phyloP scores from a whole-genome alignment of 805 yeast species.

The Pichia thaimueangensis region DNA sequence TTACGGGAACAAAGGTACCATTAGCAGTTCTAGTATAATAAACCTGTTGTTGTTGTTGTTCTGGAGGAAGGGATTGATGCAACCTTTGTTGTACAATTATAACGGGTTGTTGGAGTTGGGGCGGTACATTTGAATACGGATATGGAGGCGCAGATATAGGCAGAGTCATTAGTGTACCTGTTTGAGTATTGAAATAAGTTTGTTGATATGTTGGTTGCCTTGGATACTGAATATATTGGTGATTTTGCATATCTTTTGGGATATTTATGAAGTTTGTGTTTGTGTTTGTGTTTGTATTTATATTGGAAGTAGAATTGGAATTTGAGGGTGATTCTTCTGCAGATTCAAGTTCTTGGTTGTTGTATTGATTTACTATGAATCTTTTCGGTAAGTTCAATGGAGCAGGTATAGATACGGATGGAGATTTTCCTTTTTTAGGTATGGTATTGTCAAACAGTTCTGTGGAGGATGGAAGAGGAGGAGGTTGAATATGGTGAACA shows the following conservation, averaged over 20 bases:
- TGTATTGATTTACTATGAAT: too few relatives aligned
- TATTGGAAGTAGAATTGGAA: not conserved
- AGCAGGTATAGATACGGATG: not conserved
- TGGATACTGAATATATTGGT: not conserved
- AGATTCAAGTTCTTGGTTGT: too few relatives aligned
- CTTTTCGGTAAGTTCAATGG: slow-evolving; percentile 5
- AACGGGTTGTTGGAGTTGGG: not conserved
- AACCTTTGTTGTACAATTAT: not conserved
- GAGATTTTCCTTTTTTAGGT: too few relatives aligned
- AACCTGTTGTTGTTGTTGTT: slow-evolving; percentile 1
- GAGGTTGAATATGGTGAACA: too few relatives aligned
- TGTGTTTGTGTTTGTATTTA: not conserved
- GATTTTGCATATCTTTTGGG: too few relatives aligned
- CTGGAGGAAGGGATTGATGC: not conserved
- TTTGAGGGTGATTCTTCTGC: too few relatives aligned
- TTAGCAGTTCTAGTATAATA: slow-evolving; percentile 1
- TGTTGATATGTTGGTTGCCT: slow-evolving; percentile 3
- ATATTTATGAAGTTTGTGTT: too few relatives aligned
- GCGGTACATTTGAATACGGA: not conserved
- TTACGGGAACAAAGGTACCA: slow-evolving; percentile 5
- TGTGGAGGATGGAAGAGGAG: too few relatives aligned
- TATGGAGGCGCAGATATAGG: slow-evolving; percentile 6
- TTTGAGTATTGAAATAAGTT: slow-evolving; percentile 4
- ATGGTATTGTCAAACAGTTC: too few relatives aligned
- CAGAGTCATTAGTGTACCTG: slow-evolving; percentile 2